Evolutionary conservation across 2,329 filamentous ascomycete species (phyloP).

Genomic region (Fusarium sp.): DNA sequence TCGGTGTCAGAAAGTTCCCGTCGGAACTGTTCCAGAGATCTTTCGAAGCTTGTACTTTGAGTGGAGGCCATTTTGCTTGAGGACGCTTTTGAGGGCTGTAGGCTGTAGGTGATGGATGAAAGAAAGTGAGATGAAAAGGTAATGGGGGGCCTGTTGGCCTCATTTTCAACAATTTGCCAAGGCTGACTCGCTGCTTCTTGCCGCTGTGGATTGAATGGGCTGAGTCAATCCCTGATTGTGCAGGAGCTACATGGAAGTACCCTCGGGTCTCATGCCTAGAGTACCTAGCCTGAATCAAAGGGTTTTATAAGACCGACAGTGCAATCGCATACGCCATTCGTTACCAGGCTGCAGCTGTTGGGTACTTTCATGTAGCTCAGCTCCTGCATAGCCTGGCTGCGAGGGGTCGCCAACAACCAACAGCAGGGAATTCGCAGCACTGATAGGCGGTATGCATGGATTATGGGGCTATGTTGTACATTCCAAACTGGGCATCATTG

Average conservation of each 20-base stretch:
- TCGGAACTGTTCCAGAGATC: not conserved
- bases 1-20: constrained; percentile 4
- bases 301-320: too few relatives aligned
- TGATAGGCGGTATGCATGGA: too few relatives aligned
- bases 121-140: not conserved
- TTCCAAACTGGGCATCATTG: accelerated
- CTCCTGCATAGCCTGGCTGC: too few relatives aligned
- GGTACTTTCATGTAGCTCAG: too few relatives aligned
- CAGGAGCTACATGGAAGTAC: too few relatives aligned
- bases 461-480: not conserved
- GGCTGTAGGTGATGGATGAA: accelerated
- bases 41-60: not conserved
- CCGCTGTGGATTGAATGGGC: not conserved
- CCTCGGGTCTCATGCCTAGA: too few relatives aligned
- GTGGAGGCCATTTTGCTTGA: not conserved
- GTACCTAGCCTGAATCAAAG: too few relatives aligned
- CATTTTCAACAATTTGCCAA: not conserved
- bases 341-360: too few relatives aligned
- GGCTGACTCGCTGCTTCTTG: not conserved
- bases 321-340: too few relatives aligned
- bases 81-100: accelerated
- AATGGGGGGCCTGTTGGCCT: not conserved
- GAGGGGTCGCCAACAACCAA: not conserved
- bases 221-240: too few relatives aligned
- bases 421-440: not conserved